Conservation (phyloP, 2,329 filamentous ascomycete genomes). For the Thermoascus crustaceus region DNA sequence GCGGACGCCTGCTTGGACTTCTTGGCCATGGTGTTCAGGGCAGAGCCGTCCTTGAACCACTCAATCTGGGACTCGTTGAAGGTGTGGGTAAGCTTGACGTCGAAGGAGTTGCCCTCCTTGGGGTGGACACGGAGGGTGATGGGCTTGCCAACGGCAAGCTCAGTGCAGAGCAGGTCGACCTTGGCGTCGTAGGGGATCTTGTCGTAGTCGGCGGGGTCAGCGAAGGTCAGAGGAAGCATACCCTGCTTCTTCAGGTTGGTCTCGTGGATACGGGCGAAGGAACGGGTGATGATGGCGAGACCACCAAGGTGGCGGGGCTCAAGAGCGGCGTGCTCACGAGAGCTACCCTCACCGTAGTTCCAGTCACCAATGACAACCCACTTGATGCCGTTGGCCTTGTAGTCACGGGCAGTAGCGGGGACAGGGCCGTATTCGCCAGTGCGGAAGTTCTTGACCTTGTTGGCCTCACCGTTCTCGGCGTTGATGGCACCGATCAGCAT, state of each 20-base stretch:
- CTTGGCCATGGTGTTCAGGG: slow-evolving; percentile 98
- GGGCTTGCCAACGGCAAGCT: slow-evolving; percentile 87
- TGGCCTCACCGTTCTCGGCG: slow-evolving; percentile 89
- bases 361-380: slow-evolving; percentile 99
- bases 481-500: slow-evolving; percentile 98
- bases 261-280: slow-evolving; percentile 98
- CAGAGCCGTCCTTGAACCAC: slow-evolving; percentile 98
- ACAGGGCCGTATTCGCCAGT: slow-evolving; percentile 80
- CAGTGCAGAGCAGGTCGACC: slow-evolving; percentile 80
- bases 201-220: slow-evolving; percentile 92
- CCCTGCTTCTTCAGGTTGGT: slow-evolving; percentile 99
- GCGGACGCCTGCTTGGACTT: slow-evolving; percentile 19
- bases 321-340: slow-evolving; percentile 95
- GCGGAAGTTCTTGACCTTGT: slow-evolving; percentile 90
- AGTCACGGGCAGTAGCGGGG: slow-evolving; percentile 89
- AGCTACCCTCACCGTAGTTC: slow-evolving; percentile 98
- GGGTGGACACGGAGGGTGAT: slow-evolving; percentile 88
- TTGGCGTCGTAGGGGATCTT: slow-evolving; percentile 90
- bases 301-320: slow-evolving; percentile 96
- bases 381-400: slow-evolving; percentile 92
- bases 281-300: slow-evolving; percentile 90
- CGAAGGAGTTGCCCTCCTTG: slow-evolving; percentile 71
- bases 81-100: slow-evolving; percentile 81
- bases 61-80: slow-evolving; percentile 98
- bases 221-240: slow-evolving; percentile 97